phyloP scores from a whole-genome alignment of 1,284 basidiomycete genomes.

The Irpex lacteus region DNA sequence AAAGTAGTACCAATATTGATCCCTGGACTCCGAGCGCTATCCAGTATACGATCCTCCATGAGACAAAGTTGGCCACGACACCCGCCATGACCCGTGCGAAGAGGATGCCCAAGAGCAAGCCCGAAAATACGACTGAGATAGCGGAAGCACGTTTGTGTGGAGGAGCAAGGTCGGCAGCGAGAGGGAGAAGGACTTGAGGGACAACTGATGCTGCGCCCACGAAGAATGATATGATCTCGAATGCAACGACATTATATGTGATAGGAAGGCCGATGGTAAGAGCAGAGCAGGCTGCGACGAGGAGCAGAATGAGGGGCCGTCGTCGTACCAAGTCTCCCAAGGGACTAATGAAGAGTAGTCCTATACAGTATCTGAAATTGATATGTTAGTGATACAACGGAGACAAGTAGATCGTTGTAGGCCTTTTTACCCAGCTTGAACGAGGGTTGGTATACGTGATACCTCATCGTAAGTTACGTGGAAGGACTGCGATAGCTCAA shows the following conservation, averaged over 20 bases:
- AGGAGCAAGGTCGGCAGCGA: conserved; percentile 53
- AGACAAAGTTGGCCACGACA: conserved; percentile 42
- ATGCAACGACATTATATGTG: conserved; percentile 37
- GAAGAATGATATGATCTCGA: conserved; percentile 46
- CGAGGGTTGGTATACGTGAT: conserved; percentile 2
- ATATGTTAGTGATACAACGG: neutral
- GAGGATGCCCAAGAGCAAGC: conserved; percentile 48
- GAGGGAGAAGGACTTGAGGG: conserved; percentile 46
- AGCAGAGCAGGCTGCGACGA: conserved; percentile 32
- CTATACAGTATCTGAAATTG: conserved; percentile 36
- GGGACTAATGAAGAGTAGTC: conserved; percentile 48
- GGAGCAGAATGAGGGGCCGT: conserved; percentile 42
- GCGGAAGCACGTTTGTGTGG: conserved; percentile 43
- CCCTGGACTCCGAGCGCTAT: conserved; percentile 40
- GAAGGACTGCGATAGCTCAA: neutral
- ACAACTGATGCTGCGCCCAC: conserved; percentile 43
- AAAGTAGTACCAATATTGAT: conserved; percentile 35
- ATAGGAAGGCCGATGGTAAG: conserved; percentile 48
- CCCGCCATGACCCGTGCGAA: conserved; percentile 48
- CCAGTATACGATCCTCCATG: conserved; percentile 48
- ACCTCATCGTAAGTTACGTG: neutral
- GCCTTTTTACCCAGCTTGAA: conserved; percentile 15
- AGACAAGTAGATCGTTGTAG: no score
- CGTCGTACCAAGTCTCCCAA: conserved; percentile 51
- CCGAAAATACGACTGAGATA: conserved; percentile 49